Evolutionary conservation across 2,329 filamentous ascomycete genomes (phyloP).

Genomic region (Diaporthe vaccinii): DNA sequence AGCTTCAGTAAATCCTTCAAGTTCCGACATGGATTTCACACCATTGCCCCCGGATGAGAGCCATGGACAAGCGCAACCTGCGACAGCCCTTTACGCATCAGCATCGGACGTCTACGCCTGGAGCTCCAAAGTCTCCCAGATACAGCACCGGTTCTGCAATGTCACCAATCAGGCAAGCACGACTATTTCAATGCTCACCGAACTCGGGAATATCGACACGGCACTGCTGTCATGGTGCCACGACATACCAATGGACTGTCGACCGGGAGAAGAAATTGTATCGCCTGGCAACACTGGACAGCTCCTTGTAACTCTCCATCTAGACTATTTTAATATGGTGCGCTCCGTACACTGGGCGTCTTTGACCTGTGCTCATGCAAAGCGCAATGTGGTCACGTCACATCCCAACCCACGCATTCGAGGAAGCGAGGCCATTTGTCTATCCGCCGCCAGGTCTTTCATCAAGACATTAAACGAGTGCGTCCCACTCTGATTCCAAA

Average conservation of each 20-base stretch:
- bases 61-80: background rate
- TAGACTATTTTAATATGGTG: constrained; percentile 12
- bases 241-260: constrained; percentile 8
- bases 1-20: background rate
- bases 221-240: background rate
- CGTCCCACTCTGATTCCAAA: no score
- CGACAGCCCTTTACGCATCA: background rate
- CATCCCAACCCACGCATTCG: constrained; percentile 11
- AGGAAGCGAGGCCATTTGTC: constrained; percentile 7
- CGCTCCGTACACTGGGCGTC: background rate
- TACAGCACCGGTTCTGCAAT: constrained; percentile 5
- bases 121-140: background rate
- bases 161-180: background rate
- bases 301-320: background rate
- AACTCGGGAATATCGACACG: constrained; percentile 4
- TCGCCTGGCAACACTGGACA: background rate
- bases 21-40: background rate
- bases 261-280: background rate
- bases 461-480: constrained; percentile 4
- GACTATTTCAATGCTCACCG: background rate
- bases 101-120: background rate
- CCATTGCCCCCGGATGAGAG: background rate
- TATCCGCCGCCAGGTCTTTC: background rate
- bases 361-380: background rate
- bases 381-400: background rate